Evolutionary conservation across 176 grass and related monocot genomes (phyloP).

Genomic region (Cenchrus fungigraminus): DNA sequence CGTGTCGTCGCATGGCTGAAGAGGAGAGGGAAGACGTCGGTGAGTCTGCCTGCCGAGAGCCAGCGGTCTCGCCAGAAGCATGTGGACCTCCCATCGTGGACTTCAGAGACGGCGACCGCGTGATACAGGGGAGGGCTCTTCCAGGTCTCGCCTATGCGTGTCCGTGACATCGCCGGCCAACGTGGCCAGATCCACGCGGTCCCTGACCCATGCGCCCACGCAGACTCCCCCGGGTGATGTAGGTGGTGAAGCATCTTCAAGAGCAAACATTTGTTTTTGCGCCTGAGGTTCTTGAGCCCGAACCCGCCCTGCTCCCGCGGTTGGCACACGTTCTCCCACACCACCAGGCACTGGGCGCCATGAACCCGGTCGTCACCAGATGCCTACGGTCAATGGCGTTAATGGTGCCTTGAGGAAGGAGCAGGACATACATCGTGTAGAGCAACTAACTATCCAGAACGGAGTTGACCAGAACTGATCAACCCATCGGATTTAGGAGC

Average conservation of each 20-base stretch:
- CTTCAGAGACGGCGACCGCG: no score
- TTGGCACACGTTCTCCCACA: not conserved
- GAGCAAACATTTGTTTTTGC: not conserved
- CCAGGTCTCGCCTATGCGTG: no score
- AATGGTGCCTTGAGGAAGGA: not conserved
- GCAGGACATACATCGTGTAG: not conserved
- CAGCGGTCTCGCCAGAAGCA: no score
- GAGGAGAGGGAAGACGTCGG: no score
- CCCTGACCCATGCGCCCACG: not conserved
- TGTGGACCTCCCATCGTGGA: no score
- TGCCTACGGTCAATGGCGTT: not conserved
- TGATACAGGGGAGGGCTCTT: no score
- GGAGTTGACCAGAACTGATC: not conserved
- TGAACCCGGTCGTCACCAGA: accelerated
- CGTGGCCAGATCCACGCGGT: no score
- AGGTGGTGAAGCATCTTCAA: not conserved
- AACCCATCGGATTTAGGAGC: not conserved
- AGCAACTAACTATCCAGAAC: not conserved
- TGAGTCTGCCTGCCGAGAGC: no score
- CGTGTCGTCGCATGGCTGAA: no score
- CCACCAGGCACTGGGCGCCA: not conserved
- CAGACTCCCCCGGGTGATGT: not conserved
- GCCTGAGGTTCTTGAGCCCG: not conserved
- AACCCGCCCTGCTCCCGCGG: accelerated
- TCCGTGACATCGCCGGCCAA: no score